Conservation (phyloP, 306 rosid species). For the Abrus precatorius region DNA sequence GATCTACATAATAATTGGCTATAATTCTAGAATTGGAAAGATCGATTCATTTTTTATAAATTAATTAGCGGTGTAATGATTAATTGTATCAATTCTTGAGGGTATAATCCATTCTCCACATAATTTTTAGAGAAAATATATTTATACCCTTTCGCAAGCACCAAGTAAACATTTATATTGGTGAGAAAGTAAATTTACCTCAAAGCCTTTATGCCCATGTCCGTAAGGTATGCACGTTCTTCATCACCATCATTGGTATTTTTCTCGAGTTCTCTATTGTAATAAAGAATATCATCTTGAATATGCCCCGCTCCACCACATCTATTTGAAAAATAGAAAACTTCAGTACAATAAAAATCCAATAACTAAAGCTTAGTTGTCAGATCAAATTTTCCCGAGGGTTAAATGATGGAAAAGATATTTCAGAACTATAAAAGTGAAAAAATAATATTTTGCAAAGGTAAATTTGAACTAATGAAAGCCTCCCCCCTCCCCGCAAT, state of each 20-base stretch:
- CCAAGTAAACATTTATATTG: background rate
- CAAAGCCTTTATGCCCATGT: constrained; percentile 84
- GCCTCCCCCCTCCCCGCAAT: background rate
- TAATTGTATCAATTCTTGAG: background rate
- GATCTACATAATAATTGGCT: constrained; percentile 15
- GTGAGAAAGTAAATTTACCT: constrained; percentile 55
- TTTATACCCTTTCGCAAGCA: background rate
- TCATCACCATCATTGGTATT: constrained; percentile 65
- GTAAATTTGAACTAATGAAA: background rate
- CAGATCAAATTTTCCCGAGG: background rate
- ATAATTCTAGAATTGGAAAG: background rate
- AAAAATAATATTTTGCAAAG: background rate
- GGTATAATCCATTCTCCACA: background rate
- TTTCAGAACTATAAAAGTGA: constrained; percentile 21
- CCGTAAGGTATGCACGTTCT: constrained; percentile 66
- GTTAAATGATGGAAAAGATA: constrained; percentile 30
- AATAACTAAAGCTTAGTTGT: background rate
- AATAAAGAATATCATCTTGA: constrained; percentile 75
- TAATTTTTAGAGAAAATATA: constrained; percentile 22
- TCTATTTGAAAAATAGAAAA: constrained; percentile 57
- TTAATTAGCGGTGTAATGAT: background rate
- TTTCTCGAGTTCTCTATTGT: constrained; percentile 70
- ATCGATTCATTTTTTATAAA: constrained; percentile 14
- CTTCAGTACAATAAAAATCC: constrained; percentile 37
- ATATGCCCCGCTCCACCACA: constrained; percentile 85